A percentile compares a stretch with the other conserved stretches of the same genome.
These are phyloP conservation scores for Penicillium corylophilum DNA, from an alignment of 2,329 filamentous ascomycete genomes.

Conservation along the genomic window DNA sequence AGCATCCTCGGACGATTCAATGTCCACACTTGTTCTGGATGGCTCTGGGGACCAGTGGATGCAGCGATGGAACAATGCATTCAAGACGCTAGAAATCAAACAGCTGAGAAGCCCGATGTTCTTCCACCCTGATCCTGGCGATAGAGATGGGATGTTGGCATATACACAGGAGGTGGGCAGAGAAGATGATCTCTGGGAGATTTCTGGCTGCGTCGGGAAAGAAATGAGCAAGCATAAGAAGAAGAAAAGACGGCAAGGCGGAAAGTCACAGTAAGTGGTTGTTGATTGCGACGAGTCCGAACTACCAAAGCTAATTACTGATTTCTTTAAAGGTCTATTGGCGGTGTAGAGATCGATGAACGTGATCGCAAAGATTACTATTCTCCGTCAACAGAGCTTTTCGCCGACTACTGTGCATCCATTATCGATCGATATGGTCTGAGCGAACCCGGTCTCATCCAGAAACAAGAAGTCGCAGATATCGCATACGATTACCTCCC, in stretches of 20 bases:
- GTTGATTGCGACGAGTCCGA: not conserved
- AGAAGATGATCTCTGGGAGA: conserved; percentile 66
- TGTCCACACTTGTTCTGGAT: conserved; percentile 65
- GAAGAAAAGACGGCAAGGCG: conserved; percentile 68
- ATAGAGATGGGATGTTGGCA: conserved; percentile 70
- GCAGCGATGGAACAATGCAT: conserved; percentile 67
- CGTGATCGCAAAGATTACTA: conserved; percentile 69
- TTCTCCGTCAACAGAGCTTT: conserved; percentile 62
- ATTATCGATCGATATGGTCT: conserved; percentile 61
- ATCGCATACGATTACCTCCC: conserved; percentile 56
- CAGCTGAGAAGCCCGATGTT: conserved; percentile 78
- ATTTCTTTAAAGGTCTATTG: conserved; percentile 16
- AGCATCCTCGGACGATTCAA: conserved; percentile 9
- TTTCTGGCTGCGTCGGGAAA: conserved; percentile 72
- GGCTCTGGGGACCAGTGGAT: conserved; percentile 65
- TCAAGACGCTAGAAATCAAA: conserved; percentile 66
- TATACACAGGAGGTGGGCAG: conserved; percentile 63
- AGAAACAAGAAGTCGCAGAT: conserved; percentile 60
- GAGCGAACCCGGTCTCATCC: conserved; percentile 51
- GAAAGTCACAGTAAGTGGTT: conserved; percentile 43
- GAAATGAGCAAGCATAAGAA: conserved; percentile 74
- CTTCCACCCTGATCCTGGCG: conserved; percentile 74
- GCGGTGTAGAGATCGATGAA: conserved; percentile 59
- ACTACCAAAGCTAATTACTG: conserved; percentile 3
- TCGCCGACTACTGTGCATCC: conserved; percentile 61